Base-by-base conservation (phyloP, 495 filamentous ascomycete species). In the Penicillium salamii region DNA sequence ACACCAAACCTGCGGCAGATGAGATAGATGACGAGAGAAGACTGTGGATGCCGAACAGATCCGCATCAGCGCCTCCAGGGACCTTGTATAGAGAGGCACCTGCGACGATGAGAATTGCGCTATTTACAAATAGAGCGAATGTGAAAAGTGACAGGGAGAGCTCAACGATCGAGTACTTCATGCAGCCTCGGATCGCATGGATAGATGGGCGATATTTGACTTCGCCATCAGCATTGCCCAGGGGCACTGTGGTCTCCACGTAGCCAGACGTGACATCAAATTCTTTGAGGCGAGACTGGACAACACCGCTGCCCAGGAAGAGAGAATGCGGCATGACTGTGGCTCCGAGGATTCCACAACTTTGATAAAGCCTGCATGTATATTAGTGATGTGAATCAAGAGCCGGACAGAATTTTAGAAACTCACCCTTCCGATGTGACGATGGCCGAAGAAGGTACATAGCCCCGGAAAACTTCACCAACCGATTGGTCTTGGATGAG, bases 261-360 rank as follows among this genome's bases (percentile, higher is more conserved):
- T 84, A 76, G n/a, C 84, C 84, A 12, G 66, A 61, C 35, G 74
- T 76, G 18, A 71, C 62, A 63, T 96, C 91, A 57, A 86, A 96
- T 35, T 92, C 86, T 42, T 79, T 78, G 3, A 96, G 82, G 7
- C 91, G 85, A 8, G 87, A 73, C 65, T 96, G 89, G 0, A 95
- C 89, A 38, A 95, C 85, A 9, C 90, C 91, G 38, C 85, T 89
- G n/a, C 91, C 91, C 6, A 96, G 78, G 58, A 90, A 96, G 23
- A 96, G 78, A 40, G 85, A 89, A 66, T 96, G 91, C 4, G 91
- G 91, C 91, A 96, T 96, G 18, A 96, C 90, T 2, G 91, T 96
- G 13, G 91, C 91, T 18, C 91, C 91, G 9, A 96, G 78, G 54
- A 96, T 96, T 48, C 90, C 91, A 60, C 91, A 96, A 45, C 89